Base-by-base conservation (phyloP, 805 yeast species). In the Komagataella mondaviorum region DNA sequence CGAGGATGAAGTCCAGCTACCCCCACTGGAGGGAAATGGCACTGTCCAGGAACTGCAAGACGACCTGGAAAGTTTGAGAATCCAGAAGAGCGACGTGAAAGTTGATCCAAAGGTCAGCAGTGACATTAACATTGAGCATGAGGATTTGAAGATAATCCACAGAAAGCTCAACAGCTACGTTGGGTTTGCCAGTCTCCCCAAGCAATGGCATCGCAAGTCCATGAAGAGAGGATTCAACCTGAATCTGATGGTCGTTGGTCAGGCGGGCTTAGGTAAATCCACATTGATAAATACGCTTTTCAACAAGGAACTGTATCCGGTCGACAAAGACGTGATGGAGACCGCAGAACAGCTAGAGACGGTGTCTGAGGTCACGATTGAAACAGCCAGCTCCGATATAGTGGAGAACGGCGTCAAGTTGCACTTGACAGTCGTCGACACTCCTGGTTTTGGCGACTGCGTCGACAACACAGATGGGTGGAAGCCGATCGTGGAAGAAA, bases 201-300 rank as follows among this genome's bases (percentile, higher is more conserved):
- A 90, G 64, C 99, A 93, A 72, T 93, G 97, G 96, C 98, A 93
- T 71, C 82, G 96, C 70, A 88, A 86, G 68, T 84, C 96, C 2
- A 80, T 88, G 55, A 83, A 85, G 67, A 78, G 87, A 63, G 99
- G 99, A 12, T 93, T 93, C 75, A 78, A 75, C 60, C 78, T 93
- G 64, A 93, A 93, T 65, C 65, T 93, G 55, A 78, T 93, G 80
- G 88, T 88, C 53, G 95, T 90, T 55, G 95, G 95, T 58, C 95
- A 88, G 71, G 73, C 83, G 54, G 97, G 99, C 4, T 74, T 91
- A 55, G 99, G 99, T 60, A 91, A 91, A 71, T 75, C 93, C 39
- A 93, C 99, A 23, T 77, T 93, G 63, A 79, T 93, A 62, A 89
- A 88, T 70, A 90, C 98, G 22, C 75, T 93, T 59, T 93, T 93